Conservation (phyloP, 1,284 basidiomycete genomes). For the Cutaneotrichosporon cutaneum region DNA sequence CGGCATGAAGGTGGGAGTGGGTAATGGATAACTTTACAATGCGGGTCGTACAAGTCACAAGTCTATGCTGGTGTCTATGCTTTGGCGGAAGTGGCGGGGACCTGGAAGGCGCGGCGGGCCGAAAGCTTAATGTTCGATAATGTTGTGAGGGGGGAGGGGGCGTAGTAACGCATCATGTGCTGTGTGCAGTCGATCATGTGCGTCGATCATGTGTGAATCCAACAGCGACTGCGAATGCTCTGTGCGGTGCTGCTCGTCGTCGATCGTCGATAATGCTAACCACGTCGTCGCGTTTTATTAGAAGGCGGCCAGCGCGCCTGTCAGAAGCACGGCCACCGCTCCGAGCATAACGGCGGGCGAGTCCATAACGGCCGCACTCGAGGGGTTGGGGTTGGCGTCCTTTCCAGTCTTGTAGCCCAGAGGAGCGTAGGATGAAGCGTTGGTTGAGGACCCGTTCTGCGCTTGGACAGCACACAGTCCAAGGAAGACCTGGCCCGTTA, state of each 20-base stretch:
- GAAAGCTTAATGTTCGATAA: conserved; percentile 2
- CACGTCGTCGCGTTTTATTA: background rate
- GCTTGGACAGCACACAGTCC: conserved; percentile 35
- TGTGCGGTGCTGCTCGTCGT: background rate
- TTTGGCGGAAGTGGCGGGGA: background rate
- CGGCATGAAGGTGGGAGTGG: background rate
- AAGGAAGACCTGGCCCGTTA: conserved; percentile 23
- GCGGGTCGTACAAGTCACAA: background rate
- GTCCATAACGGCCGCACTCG: background rate
- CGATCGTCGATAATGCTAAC: background rate
- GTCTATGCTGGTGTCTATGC: background rate
- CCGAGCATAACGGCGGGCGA: background rate
- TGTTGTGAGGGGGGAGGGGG: background rate
- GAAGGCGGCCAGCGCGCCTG: background rate
- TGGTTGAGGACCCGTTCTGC: conserved; percentile 36
- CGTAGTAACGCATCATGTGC: background rate
- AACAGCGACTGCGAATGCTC: background rate
- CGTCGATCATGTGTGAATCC: background rate
- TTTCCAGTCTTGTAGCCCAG: conserved; percentile 31
- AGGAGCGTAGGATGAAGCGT: conserved; percentile 34
- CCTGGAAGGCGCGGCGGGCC: background rate
- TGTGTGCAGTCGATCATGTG: background rate
- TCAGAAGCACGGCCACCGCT: background rate
- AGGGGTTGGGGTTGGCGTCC: conserved; percentile 8
- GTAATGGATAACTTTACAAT: background rate